Percentiles rank a stretch among this genome's conserved stretches.
These are phyloP conservation scores for Acidiella bohemica DNA, from an alignment of 495 filamentous ascomycete genomes.

Conservation along the genomic window DNA sequence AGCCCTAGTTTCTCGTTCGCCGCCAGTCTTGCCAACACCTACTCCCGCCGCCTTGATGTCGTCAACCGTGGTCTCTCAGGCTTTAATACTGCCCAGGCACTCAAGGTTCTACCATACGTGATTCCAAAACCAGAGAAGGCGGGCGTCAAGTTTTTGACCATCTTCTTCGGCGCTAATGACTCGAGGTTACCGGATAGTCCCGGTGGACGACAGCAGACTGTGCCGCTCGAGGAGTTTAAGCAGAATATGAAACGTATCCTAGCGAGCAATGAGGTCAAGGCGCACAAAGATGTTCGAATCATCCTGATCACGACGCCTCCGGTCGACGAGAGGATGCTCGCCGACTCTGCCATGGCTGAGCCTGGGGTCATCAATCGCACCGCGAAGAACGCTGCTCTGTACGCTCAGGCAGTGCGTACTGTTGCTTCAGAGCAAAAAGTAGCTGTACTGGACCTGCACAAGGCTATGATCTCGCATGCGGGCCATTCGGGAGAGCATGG, in stretches of 20 bases:
- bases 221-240: slow-evolving; percentile 60
- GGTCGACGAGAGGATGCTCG: slow-evolving; percentile 58
- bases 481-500: slow-evolving; percentile 49
- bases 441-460: slow-evolving; percentile 62
- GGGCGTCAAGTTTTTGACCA: slow-evolving; percentile 52
- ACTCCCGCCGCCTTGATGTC: slow-evolving; percentile 51
- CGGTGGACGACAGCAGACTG: slow-evolving; percentile 44
- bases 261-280: slow-evolving; percentile 49
- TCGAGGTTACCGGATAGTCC: slow-evolving; percentile 45
- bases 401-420: slow-evolving; percentile 55
- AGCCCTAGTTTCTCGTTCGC: slow-evolving; percentile 67
- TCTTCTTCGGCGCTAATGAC: slow-evolving; percentile 86
- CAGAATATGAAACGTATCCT: slow-evolving; percentile 57
- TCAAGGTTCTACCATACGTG: slow-evolving; percentile 43
- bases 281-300: slow-evolving; percentile 53
- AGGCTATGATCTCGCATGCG: slow-evolving; percentile 50
- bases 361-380: slow-evolving; percentile 32
- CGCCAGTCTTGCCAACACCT: slow-evolving; percentile 54
- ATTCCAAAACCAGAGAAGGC: slow-evolving; percentile 43
- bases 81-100: slow-evolving; percentile 53
- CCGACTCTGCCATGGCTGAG: slow-evolving; percentile 38
- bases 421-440: slow-evolving; percentile 50
- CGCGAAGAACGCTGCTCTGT: slow-evolving; percentile 49
- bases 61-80: slow-evolving; percentile 58
- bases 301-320: slow-evolving; percentile 70